Percentiles rank a stretch among this genome's conserved stretches.
These are phyloP conservation scores for Calonectria leucothoes DNA, from an alignment of 2,329 filamentous ascomycete genomes.

Conservation along the genomic window DNA sequence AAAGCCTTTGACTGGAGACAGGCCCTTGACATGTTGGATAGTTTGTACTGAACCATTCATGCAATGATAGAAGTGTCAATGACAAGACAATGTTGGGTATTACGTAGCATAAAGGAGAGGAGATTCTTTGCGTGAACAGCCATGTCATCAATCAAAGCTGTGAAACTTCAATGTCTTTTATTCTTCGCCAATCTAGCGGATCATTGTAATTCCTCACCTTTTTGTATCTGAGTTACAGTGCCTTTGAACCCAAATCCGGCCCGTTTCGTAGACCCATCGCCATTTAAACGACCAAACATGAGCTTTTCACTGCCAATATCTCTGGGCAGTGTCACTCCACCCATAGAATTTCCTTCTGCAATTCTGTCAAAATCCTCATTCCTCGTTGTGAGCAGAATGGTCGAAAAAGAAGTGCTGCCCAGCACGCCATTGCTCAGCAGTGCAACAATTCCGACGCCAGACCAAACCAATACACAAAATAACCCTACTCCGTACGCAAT, in stretches of 20 bases:
- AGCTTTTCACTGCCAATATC: neutral
- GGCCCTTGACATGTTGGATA: neutral
- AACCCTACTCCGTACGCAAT: neutral
- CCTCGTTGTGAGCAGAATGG: neutral
- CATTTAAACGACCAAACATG: neutral
- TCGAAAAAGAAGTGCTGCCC: neutral
- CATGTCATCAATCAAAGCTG: neutral
- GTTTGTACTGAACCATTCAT: neutral
- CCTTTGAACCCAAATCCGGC: neutral
- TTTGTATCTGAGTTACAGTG: neutral
- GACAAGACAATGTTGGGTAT: no score
- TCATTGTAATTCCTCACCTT: neutral
- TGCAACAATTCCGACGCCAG: neutral
- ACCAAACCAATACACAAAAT: neutral
- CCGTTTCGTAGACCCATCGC: neutral
- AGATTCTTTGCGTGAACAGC: neutral
- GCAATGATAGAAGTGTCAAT: neutral
- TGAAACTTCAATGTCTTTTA: no score
- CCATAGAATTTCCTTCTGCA: neutral
- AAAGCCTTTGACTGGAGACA: neutral
- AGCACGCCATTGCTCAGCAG: neutral
- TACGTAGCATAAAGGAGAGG: neutral
- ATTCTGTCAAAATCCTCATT: neutral
- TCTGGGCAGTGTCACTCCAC: neutral
- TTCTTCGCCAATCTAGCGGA: neutral